These are phyloP conservation scores for Wickerhamomyces silvicola DNA, from an alignment of 805 yeast species.

Conservation along the genomic window DNA sequence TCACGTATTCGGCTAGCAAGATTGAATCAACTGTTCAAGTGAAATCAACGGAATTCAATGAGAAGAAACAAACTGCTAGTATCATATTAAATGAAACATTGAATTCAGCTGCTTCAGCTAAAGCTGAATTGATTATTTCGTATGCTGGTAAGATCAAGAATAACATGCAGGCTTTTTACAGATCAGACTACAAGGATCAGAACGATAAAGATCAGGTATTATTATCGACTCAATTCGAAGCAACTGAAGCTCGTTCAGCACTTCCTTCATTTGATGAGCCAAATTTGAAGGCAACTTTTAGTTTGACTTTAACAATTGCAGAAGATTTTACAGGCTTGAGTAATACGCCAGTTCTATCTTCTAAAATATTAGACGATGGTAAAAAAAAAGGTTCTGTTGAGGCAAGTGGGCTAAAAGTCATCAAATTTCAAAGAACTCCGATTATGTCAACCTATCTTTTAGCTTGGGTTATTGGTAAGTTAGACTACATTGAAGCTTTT, in stretches of 20 bases:
- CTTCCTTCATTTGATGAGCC: constrained; percentile 87
- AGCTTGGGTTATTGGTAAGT: constrained; percentile 77
- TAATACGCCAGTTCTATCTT: constrained; percentile 56
- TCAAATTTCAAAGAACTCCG: constrained; percentile 64
- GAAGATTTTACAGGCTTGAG: constrained; percentile 52
- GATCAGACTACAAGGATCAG: constrained; percentile 52
- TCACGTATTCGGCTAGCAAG: constrained; percentile 31
- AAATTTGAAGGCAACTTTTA: constrained; percentile 67
- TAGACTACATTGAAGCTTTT: constrained; percentile 55
- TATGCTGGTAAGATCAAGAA: constrained; percentile 59
- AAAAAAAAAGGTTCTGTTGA: constrained; percentile 43
- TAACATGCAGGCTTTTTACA: constrained; percentile 76
- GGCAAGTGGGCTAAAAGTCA: constrained; percentile 19
- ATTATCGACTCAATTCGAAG: constrained; percentile 81
- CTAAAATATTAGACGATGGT: constrained; percentile 36
- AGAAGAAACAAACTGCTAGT: constrained; percentile 55
- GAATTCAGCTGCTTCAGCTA: constrained; percentile 27
- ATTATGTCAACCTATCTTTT: constrained; percentile 75
- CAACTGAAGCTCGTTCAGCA: constrained; percentile 78
- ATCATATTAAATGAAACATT: constrained; percentile 45
- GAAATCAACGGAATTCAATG: constrained; percentile 33
- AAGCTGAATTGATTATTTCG: constrained; percentile 38
- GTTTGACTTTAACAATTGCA: constrained; percentile 52
- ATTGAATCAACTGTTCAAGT: constrained; percentile 17
- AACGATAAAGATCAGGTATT: constrained; percentile 62